phyloP scores from a whole-genome alignment of 2,329 filamentous ascomycete genomes.

The Diaporthe vexans region DNA sequence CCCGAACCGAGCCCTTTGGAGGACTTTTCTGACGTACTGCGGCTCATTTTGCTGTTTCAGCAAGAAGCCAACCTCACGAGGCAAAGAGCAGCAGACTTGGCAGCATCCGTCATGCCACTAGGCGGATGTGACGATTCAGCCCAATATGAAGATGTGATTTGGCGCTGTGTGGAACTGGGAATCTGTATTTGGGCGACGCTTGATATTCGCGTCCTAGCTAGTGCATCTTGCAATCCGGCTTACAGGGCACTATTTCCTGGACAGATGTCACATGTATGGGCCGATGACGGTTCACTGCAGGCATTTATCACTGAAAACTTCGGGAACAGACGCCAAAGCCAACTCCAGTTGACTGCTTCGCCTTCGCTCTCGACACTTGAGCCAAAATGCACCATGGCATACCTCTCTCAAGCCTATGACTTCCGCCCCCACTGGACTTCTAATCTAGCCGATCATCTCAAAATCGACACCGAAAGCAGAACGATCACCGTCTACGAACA shows the following conservation, averaged over 20 bases:
- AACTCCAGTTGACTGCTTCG: too few relatives aligned
- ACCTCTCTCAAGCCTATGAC: slow-evolving; percentile 20
- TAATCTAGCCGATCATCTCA: slow-evolving; percentile 44
- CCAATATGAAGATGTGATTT: background rate
- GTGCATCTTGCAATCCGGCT: background rate
- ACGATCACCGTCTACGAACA: slow-evolving; percentile 45
- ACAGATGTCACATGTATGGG: background rate
- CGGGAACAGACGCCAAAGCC: background rate
- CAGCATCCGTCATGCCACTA: background rate
- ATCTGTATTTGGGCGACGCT: background rate
- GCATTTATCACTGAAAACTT: background rate
- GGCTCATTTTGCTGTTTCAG: background rate
- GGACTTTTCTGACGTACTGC: background rate
- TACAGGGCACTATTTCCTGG: background rate
- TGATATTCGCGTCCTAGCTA: background rate
- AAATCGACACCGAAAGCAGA: slow-evolving; percentile 43
- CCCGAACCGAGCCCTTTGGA: background rate
- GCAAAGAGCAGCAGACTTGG: background rate
- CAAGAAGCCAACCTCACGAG: background rate
- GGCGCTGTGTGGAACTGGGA: background rate
- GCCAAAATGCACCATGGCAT: slow-evolving; percentile 14
- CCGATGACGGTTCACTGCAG: background rate
- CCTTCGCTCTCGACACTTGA: too few relatives aligned
- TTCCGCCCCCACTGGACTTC: slow-evolving; percentile 44
- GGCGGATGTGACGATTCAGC: background rate